Percentiles rank a stretch among this genome's conserved stretches.
These are phyloP conservation scores for Aspergillus bridgeri DNA, from an alignment of 495 filamentous ascomycete species.

Conservation along the genomic window DNA sequence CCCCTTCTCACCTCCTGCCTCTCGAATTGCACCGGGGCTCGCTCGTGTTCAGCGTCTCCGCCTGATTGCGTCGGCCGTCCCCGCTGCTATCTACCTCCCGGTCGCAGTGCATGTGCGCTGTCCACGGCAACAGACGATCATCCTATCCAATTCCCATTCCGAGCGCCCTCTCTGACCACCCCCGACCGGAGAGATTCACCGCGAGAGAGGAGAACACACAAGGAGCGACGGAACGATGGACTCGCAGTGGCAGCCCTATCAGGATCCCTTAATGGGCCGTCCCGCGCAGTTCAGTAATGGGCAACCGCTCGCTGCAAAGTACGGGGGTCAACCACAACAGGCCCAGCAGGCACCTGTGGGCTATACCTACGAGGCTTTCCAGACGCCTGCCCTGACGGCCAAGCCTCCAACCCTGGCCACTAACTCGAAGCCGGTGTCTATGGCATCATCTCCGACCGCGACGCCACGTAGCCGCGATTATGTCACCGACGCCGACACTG, in stretches of 20 bases:
- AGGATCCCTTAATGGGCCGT: slow-evolving; percentile 44
- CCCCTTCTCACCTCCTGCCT: slow-evolving; percentile 11
- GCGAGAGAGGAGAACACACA: neutral
- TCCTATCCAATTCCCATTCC: slow-evolving; percentile 7
- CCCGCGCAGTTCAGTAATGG: slow-evolving; percentile 42
- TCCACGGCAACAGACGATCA: slow-evolving; percentile 23
- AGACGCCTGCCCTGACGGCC: slow-evolving; percentile 42
- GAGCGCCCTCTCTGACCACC: neutral
- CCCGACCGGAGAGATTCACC: neutral
- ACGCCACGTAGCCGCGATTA: slow-evolving; percentile 67
- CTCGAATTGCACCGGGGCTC: slow-evolving; percentile 22
- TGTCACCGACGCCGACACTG: slow-evolving; percentile 71
- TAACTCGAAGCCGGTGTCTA: slow-evolving; percentile 51
- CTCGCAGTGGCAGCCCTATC: slow-evolving; percentile 51
- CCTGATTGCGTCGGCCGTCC: slow-evolving; percentile 28
- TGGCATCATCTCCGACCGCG: slow-evolving; percentile 61
- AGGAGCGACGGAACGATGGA: slow-evolving; percentile 37
- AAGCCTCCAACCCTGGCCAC: slow-evolving; percentile 49
- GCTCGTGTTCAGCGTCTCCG: slow-evolving; percentile 16
- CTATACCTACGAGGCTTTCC: slow-evolving; percentile 74
- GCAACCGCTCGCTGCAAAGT: slow-evolving; percentile 39
- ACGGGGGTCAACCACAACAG: slow-evolving; percentile 46
- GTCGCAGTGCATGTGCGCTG: slow-evolving; percentile 35
- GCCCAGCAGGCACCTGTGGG: slow-evolving; percentile 57
- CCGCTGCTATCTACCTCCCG: slow-evolving; percentile 29